Evolutionary conservation across 1,284 basidiomycete species (phyloP).

Genomic region (Ustilago lituana): DNA sequence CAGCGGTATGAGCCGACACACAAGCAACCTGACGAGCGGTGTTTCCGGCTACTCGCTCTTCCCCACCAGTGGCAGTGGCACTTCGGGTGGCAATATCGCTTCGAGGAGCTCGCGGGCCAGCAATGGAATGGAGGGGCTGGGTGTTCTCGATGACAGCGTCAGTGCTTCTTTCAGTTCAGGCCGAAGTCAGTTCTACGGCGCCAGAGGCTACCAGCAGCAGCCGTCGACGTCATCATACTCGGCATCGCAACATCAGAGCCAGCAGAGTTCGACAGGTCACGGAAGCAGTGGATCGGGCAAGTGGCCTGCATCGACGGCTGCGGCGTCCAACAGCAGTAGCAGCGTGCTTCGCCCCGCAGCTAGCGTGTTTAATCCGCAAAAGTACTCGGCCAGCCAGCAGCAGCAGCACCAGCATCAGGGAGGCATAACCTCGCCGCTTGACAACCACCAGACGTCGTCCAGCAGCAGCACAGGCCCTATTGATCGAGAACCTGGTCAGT

Average conservation of each 20-base stretch:
- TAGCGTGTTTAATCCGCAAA: conserved; percentile 36
- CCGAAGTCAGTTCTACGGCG: conserved; percentile 32
- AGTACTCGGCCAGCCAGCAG: conserved; percentile 25
- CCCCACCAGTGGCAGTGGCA: conserved; percentile 21
- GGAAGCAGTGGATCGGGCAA: conserved; percentile 10
- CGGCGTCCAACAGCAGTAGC: conserved; percentile 6
- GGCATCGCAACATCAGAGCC: conserved; percentile 6
- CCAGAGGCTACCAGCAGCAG: conserved; percentile 31
- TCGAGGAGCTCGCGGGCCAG: conserved; percentile 19
- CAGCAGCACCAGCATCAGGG: conserved; percentile 16
- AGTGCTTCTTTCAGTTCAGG: conserved; percentile 18
- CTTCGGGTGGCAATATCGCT: conserved; percentile 7
- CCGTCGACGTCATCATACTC: conserved; percentile 2
- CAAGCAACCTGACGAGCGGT: conserved; percentile 22
- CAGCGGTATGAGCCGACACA: conserved; percentile 39
- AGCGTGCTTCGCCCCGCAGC: conserved; percentile 33
- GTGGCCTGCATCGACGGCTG: conserved; percentile 15
- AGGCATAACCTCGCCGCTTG: too few relatives aligned
- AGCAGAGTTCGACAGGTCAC: conserved; percentile 4
- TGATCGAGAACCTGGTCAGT: conserved; percentile 29
- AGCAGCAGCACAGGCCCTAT: conserved; percentile 35
- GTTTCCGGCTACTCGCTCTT: conserved; percentile 45
- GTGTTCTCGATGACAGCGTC: conserved; percentile 42
- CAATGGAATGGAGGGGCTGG: conserved; percentile 32
- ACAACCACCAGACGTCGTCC: conserved; percentile 5